phyloP scores from a whole-genome alignment of 179 eudicot genomes.

The Carnegiea gigantea region DNA sequence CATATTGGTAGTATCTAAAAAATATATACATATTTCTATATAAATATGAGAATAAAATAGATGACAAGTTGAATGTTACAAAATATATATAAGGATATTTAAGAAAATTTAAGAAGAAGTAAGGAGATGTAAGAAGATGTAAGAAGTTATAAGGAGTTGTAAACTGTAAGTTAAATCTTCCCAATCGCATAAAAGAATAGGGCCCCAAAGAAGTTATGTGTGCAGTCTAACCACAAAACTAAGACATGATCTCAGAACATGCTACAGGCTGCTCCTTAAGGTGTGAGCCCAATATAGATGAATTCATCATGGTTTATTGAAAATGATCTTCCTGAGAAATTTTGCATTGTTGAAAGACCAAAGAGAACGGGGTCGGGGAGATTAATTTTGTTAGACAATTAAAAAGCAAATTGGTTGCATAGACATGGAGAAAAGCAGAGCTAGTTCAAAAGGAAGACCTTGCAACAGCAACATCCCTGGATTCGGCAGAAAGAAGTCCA shows the following conservation, averaged over 20 bases:
- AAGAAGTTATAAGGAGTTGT: too few species aligned
- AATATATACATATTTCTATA: too few species aligned
- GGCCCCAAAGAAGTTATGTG: not conserved
- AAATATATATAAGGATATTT: too few species aligned
- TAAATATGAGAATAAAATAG: too few species aligned
- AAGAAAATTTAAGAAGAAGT: too few species aligned
- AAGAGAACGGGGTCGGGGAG: not conserved
- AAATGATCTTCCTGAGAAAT: not conserved
- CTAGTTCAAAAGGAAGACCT: conserved; percentile 42
- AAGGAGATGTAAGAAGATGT: too few species aligned
- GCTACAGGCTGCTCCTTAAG: not conserved
- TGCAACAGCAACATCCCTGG: conserved; percentile 92
- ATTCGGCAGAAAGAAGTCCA: conserved; percentile 92
- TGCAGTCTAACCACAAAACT: not conserved
- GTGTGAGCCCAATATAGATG: not conserved
- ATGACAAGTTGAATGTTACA: too few species aligned
- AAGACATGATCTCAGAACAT: not conserved
- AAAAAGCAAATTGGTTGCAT: not conserved
- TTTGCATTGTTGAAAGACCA: not conserved
- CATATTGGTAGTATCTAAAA: too few species aligned
- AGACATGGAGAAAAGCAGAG: not conserved
- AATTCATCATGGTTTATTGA: not conserved
- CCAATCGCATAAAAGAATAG: too few species aligned
- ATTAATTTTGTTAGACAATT: not conserved
- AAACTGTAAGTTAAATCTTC: too few species aligned